These are phyloP conservation scores for Aspergillus eucalypticola DNA, from an alignment of 2,329 filamentous ascomycete species.

Conservation along the genomic window DNA sequence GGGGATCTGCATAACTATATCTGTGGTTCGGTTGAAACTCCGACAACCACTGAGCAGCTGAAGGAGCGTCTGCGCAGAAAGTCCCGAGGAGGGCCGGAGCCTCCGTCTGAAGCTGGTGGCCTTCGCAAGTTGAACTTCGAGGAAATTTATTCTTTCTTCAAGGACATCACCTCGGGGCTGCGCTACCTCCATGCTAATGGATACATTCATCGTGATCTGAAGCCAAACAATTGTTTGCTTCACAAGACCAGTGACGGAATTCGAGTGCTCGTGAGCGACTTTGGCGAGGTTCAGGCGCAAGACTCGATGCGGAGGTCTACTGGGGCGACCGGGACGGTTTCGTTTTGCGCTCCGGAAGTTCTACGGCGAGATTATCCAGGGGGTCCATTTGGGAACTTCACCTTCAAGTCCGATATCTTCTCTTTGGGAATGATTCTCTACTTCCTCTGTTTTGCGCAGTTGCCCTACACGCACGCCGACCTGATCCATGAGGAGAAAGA, in stretches of 20 bases:
- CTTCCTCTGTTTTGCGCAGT: constrained; percentile 90
- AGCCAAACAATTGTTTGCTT: constrained; percentile 91
- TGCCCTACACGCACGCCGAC: constrained; percentile 85
- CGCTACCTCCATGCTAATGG: constrained; percentile 86
- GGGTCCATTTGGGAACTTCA: constrained; percentile 87
- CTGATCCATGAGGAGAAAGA: constrained; percentile 87
- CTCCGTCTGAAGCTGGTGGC: constrained; percentile 53
- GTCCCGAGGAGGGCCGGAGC: constrained; percentile 74
- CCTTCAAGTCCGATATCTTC: constrained; percentile 97
- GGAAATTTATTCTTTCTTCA: constrained; percentile 95
- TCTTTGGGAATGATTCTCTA: constrained; percentile 97
- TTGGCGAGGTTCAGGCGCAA: constrained; percentile 90
- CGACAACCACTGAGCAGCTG: constrained; percentile 74
- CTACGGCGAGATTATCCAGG: constrained; percentile 63
- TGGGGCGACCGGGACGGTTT: constrained; percentile 92
- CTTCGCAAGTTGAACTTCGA: constrained; percentile 70
- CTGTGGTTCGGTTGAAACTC: constrained; percentile 64
- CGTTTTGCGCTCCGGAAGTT: constrained; percentile 95
- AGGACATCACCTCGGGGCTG: constrained; percentile 88
- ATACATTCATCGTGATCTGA: constrained; percentile 94
- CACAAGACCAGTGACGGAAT: constrained; percentile 72
- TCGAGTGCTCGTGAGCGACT: constrained; percentile 90
- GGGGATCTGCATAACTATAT: constrained; percentile 90
- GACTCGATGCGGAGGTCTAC: constrained; percentile 82
- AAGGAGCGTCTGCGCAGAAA: constrained; percentile 83